phyloP scores from a whole-genome alignment of 2,329 filamentous ascomycete genomes.

The Achaetomium macrosporum region DNA sequence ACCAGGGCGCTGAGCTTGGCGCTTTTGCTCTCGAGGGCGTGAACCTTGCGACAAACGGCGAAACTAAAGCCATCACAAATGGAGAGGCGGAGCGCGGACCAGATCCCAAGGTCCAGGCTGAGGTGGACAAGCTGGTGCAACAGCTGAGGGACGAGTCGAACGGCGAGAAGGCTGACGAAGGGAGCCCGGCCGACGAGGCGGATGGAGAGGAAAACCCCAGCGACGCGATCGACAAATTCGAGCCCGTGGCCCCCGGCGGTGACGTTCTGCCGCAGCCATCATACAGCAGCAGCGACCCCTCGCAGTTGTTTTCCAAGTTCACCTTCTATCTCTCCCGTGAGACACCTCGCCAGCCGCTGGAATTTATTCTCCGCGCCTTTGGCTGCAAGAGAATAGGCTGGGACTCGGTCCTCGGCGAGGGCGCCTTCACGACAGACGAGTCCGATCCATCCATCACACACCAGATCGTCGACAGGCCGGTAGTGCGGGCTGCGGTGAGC shows the following conservation, averaged over 20 bases:
- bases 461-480: conserved; percentile 88
- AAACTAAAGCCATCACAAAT: conserved; percentile 49
- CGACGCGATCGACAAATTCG: conserved; percentile 82
- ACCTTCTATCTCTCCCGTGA: conserved; percentile 93
- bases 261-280: conserved; percentile 79
- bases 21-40: conserved; percentile 83
- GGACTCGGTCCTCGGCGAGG: conserved; percentile 85
- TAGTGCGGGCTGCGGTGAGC: conserved; percentile 55
- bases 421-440: conserved; percentile 87
- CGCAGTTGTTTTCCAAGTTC: conserved; percentile 76
- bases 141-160: conserved; percentile 52
- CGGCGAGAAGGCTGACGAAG: conserved; percentile 35
- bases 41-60: conserved; percentile 52
- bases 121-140: conserved; percentile 63
- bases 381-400: conserved; percentile 95
- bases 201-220: conserved; percentile 45
- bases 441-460: conserved; percentile 86
- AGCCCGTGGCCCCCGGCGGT: conserved; percentile 74
- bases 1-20: conserved; percentile 80
- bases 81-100: conserved; percentile 48
- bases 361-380: conserved; percentile 89
- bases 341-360: conserved; percentile 80
- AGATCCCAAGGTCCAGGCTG: conserved; percentile 58
- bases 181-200: conserved; percentile 35
- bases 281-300: conserved; percentile 58